Base-by-base conservation (phyloP, 257 asterid genomes). In the Catharanthus roseus region DNA sequence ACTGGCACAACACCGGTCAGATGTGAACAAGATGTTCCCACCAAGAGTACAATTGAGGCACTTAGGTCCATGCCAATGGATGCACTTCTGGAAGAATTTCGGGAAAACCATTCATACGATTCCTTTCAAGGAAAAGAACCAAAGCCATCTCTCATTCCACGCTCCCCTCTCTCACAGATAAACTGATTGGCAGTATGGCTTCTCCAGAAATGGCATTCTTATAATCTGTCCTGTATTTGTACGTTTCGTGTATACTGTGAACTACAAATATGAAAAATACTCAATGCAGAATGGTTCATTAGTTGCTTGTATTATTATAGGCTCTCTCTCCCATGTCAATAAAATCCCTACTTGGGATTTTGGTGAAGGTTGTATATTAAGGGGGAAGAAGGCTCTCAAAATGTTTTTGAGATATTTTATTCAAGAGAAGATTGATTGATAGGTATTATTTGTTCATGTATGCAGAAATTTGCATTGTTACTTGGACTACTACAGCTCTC, bases 51-150 rank as follows among this genome's bases (percentile, higher is more conserved):
- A 1, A 92, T 89, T 0, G 97, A 92, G 84, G 86, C 93, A 29
- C 86, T 92, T 4, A 78, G 92, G 38, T 82, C 96, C 56, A 76
- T 84, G 93, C 96, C 96, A 28, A 74, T 86, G 86, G 97, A 87
- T 29, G 69, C 81, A 34, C 95, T 91, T 68, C 70, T 82, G 64
- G 95, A 87, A 79, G 96, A 87, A 72, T 91, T 86, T 62, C 76
- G 85, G 69, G 96, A 89, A 76, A 89, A 81, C 55, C 74, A 86
- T 73, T 75, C 86, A 0, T 75, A 68, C 1, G 87, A 88, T 62
- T 84, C 88, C 12, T 81, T 79, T 60, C 72, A 74, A 57, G 79
- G 23, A 15, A 89, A 88, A 79, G 92, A 88, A 68, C 64, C 45
- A 51, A 86, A 81, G 72, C 83, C 86, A 21, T 80, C 82, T 1